Evolutionary conservation across 1,139 yeast genomes (phyloP).

Genomic region (Debaryomyces psychrophilus): DNA sequence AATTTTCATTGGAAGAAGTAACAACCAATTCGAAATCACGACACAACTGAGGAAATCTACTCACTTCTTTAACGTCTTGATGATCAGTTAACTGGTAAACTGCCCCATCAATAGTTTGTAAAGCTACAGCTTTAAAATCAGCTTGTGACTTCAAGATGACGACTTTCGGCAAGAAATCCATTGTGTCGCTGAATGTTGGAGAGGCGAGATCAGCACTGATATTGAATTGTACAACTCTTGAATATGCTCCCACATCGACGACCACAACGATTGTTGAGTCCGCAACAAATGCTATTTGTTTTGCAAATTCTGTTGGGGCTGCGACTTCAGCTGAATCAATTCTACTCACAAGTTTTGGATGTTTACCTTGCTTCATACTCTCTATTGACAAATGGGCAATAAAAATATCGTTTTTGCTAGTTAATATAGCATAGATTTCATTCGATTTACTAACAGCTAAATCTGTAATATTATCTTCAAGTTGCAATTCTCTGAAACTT

Average conservation of each 20-base stretch:
- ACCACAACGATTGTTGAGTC: conserved; percentile 56
- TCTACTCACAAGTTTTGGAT: conserved; percentile 41
- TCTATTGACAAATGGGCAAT: conserved; percentile 29
- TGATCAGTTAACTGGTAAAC: conserved; percentile 45
- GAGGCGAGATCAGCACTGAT: conserved; percentile 35
- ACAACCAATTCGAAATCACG: conserved; percentile 58
- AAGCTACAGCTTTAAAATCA: conserved; percentile 54
- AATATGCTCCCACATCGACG: conserved; percentile 52
- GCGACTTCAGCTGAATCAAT: conserved; percentile 19
- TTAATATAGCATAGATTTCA: conserved; percentile 58
- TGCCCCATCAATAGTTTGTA: conserved; percentile 67
- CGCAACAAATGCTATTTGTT: conserved; percentile 65
- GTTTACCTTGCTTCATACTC: conserved; percentile 42
- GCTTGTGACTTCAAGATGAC: conserved; percentile 61
- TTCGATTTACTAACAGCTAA: conserved; percentile 68
- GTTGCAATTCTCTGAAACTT: conserved; percentile 65
- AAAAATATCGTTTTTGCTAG: conserved; percentile 38
- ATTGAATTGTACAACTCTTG: conserved; percentile 56
- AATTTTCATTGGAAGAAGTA: conserved; percentile 18
- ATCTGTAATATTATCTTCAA: conserved; percentile 57
- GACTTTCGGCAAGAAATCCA: conserved; percentile 52
- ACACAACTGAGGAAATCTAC: conserved; percentile 71
- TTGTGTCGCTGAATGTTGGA: conserved; percentile 43
- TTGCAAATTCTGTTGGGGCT: conserved; percentile 49
- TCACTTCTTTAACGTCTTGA: conserved; percentile 31